Evolutionary conservation across 805 yeast species (phyloP).

Genomic region (Limtongia smithiae): DNA sequence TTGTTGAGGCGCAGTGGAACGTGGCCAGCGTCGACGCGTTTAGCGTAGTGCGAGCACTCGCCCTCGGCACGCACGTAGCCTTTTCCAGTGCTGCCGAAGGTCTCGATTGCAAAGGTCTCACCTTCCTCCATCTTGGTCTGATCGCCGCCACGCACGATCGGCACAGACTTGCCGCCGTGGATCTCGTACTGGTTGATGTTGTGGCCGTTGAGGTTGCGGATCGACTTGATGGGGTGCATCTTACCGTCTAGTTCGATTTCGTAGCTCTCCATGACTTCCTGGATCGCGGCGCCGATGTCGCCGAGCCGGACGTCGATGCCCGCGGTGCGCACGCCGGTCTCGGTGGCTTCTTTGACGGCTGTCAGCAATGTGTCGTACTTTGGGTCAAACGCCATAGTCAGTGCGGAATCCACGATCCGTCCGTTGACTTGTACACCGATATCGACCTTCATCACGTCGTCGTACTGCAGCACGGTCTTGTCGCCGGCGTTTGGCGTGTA

Average conservation of each 20-base stretch:
- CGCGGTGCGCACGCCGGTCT: conserved; percentile 87
- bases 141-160: conserved; percentile 91
- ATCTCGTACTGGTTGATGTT: conserved; percentile 78
- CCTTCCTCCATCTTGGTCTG: conserved; percentile 98
- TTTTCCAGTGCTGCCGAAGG: conserved; percentile 94
- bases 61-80: conserved; percentile 86
- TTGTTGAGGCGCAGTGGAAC: conserved; percentile 57
- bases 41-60: conserved; percentile 91
- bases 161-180: conserved; percentile 95
- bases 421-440: conserved; percentile 97
- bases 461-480: conserved; percentile 69
- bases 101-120: conserved; percentile 95
- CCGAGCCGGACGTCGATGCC: conserved; percentile 94
- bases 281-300: conserved; percentile 93
- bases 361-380: conserved; percentile 73
- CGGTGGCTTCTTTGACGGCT: conserved; percentile 90
- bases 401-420: conserved; percentile 89
- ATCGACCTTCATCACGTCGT: conserved; percentile 95
- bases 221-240: conserved; percentile 77
- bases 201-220: conserved; percentile 92
- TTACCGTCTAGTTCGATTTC: conserved; percentile 90
- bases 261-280: conserved; percentile 95
- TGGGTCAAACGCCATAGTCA: conserved; percentile 82
- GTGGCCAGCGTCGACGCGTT: conserved; percentile 47
- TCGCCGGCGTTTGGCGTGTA: conserved; percentile 97